Conservation (phyloP, 2,329 filamentous ascomycete species). For the Lachnum nothofagi region DNA sequence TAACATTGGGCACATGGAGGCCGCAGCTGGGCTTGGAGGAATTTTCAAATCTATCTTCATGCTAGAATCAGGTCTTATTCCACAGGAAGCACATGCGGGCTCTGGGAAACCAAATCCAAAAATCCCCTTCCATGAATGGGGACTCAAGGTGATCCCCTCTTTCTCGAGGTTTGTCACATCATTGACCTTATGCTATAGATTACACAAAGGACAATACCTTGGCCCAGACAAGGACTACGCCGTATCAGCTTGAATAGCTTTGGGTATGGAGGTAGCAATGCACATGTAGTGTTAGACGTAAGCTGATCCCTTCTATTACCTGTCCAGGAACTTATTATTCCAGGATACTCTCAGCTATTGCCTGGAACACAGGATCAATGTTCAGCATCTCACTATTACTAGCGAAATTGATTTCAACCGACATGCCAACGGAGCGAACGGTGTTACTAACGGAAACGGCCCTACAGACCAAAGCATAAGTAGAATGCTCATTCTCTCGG, state of each 20-base stretch:
- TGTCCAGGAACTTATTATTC: too few species aligned
- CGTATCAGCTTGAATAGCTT: constrained; percentile 18
- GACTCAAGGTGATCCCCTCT: neutral
- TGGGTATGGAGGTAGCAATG: constrained; percentile 18
- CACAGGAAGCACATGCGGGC: constrained; percentile 1
- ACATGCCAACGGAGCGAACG: too few species aligned
- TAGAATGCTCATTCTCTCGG: too few species aligned
- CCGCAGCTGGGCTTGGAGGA: constrained; percentile 38
- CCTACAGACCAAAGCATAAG: too few species aligned
- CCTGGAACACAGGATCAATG: too few species aligned
- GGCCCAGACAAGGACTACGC: neutral
- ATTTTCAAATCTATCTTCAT: constrained; percentile 42
- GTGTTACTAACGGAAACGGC: too few species aligned
- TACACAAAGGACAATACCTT: neutral
- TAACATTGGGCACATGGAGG: constrained; percentile 42
- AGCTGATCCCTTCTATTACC: too few species aligned
- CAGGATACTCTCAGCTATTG: too few species aligned
- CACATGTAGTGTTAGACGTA: constrained; percentile 9
- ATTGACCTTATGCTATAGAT: constrained; percentile 5
- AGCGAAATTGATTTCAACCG: too few species aligned
- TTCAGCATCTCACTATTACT: too few species aligned
- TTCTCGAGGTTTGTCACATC: constrained; percentile 23
- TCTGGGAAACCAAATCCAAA: neutral
- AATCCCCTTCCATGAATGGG: neutral
- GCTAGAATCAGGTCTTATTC: constrained; percentile 20